phyloP scores from a whole-genome alignment of 768 basidiomycete genomes.

The Collybia mongolica region DNA sequence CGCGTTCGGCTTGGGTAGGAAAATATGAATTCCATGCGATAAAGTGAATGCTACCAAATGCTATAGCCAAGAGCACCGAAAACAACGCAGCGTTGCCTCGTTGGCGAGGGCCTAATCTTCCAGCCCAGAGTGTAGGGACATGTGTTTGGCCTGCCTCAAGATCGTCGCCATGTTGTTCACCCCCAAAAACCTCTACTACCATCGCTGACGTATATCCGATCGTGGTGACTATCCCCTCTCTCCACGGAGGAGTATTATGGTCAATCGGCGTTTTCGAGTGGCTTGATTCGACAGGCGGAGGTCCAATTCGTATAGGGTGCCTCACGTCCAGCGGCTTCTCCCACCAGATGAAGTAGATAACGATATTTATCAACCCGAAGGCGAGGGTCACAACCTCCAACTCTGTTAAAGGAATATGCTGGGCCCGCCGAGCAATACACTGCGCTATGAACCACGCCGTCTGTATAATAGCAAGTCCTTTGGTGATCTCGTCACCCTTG shows the following conservation, averaged over 20 bases:
- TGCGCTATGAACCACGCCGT: not conserved
- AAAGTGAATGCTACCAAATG: not conserved
- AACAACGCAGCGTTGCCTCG: not conserved
- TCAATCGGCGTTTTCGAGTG: no score
- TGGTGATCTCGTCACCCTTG: not conserved
- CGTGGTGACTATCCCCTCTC: not conserved
- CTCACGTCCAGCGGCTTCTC: not conserved
- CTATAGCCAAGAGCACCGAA: not conserved
- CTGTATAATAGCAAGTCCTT: not conserved
- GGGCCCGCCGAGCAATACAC: not conserved
- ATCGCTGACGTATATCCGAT: not conserved
- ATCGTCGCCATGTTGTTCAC: no score
- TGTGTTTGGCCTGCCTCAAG: not conserved
- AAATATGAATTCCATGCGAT: not conserved
- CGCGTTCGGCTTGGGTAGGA: not conserved
- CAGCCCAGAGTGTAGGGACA: not conserved
- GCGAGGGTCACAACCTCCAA: not conserved
- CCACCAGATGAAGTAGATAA: slow-evolving; percentile 1
- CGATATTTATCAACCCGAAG: not conserved
- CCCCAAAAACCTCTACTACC: no score
- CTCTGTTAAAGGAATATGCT: not conserved
- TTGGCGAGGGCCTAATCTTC: not conserved
- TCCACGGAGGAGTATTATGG: not conserved
- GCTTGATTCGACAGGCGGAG: no score
- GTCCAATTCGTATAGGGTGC: not conserved